Base-by-base conservation (phyloP, 345 rosid genomes). In the Bretschneidera sinensis region DNA sequence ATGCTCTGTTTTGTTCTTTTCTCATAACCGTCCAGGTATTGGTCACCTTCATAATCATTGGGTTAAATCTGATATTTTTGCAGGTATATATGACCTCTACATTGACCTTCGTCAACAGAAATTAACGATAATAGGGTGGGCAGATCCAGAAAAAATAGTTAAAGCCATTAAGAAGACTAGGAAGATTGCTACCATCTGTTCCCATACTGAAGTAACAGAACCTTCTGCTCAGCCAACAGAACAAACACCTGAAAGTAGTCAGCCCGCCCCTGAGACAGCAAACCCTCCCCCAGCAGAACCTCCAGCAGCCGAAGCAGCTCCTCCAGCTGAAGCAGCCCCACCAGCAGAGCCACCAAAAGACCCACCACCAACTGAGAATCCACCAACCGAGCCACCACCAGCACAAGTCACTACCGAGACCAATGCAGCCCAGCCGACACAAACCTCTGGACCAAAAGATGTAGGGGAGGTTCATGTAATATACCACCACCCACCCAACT, bases 111-210 rank as follows among this genome's bases (percentile, higher is more conserved):
- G 82, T 9, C 82, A 87, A 51, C 91, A 87, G 71, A 87, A 84
- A 68, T 55, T 84, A 62, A 84, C 86, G 10, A 51, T 87, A 14
- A 63, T 82, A 17, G 91, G 95, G 49, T 82, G 95, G 88, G 91
- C 83, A 0, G 90, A 84, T 66, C 95, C 91, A 0, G 88, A 79
- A 22, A 79, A 59, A 68, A 72, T 84, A 21, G 68, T 87, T 17
- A 84, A 82, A 57, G 91, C 91, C 5, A 79, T 87, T 22, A 83
- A 76, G 61, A 84, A 82, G 62, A 77, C 83, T 5, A 82, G 88
- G 71, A 87, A 79, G 79, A 79, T 60, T 25, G 90, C 85, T 28
- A 78, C 76, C 39, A 82, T 87, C 48, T 76, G 81, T 70, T 74
- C 85, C 16, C 76, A 79, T 21, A 47, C 75, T 1, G 85, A 84